Evolutionary conservation across 169 alveolate genomes (phyloP).

Genomic region (Babesia bovis): DNA sequence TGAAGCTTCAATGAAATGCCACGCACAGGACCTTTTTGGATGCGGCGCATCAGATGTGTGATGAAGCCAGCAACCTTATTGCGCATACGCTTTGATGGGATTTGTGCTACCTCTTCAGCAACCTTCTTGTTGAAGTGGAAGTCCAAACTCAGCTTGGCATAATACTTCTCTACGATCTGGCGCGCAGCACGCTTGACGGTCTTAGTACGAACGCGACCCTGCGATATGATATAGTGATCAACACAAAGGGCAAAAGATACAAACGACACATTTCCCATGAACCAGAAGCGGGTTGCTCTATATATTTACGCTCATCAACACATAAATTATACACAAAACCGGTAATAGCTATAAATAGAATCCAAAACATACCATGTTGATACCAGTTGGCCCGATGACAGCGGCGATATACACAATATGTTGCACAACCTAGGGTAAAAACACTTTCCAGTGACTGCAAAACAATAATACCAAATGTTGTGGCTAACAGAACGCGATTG

Average conservation of each 20-base stretch:
- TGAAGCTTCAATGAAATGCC: constrained; percentile 99
- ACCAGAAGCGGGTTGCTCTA: not conserved
- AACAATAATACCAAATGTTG: too few species aligned
- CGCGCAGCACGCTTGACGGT: constrained; percentile 99
- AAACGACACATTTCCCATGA: not conserved
- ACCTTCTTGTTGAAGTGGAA: constrained; percentile 99
- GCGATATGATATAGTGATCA: not conserved
- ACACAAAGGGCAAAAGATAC: not conserved
- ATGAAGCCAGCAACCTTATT: constrained; percentile 97
- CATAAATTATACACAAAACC: not conserved
- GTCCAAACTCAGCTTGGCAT: constrained; percentile 94
- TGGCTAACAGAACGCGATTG: too few species aligned
- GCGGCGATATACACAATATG: not conserved
- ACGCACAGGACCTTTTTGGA: constrained; percentile 99
- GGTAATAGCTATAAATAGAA: too few species aligned
- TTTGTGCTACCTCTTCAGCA: constrained; percentile 97
- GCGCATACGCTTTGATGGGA: constrained; percentile 97
- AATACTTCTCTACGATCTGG: constrained; percentile 97
- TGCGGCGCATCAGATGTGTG: constrained; percentile 92
- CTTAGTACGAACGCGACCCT: constrained; percentile 99
- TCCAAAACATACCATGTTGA: not conserved
- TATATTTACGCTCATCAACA: too few species aligned
- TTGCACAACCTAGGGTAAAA: too few species aligned
- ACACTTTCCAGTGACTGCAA: too few species aligned
- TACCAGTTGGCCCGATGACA: not conserved